Percentiles rank a stretch among this genome's conserved stretches.
Conservation (phyloP, 2,329 filamentous ascomycete genomes). For the Arthrobotrys pseudoclavata region DNA sequence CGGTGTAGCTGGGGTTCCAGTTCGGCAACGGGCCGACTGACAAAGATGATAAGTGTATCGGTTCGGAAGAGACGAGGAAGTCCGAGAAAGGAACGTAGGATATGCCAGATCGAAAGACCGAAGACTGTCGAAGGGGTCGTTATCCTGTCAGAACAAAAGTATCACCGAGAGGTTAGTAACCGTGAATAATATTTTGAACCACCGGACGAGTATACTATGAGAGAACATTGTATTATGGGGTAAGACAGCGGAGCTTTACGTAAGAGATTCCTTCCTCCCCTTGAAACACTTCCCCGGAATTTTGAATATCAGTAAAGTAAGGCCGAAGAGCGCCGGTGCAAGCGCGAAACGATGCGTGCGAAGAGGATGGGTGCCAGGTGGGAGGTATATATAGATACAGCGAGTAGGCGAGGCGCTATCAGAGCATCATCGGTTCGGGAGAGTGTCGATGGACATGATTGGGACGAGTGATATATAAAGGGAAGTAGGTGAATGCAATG, state of each 20-base stretch:
- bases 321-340: conserved; percentile 12
- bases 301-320: conserved; percentile 10
- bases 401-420: conserved; percentile 6
- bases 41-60: conserved; percentile 12
- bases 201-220: not conserved
- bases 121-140: conserved; percentile 6
- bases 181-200: not conserved
- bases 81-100: not conserved
- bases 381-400: conserved; percentile 3
- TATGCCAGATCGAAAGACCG: not conserved
- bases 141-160: not conserved
- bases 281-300: conserved; percentile 44
- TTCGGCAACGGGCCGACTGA: conserved; percentile 44
- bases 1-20: not conserved
- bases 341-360: conserved; percentile 28
- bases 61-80: conserved; percentile 1
- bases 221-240: not conserved
- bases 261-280: conserved; percentile 54
- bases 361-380: conserved; percentile 13
- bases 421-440: conserved; percentile 43
- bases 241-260: conserved; percentile 55
- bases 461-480: conserved; percentile 4
- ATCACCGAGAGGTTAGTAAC: conserved; percentile 1
- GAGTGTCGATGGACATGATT: conserved; percentile 42
- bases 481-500: not conserved